A percentile compares a stretch with the other conserved stretches of the same genome.
Evolutionary conservation across 2,329 filamentous ascomycete species (phyloP).

Genomic region (Arthroderma sp.): DNA sequence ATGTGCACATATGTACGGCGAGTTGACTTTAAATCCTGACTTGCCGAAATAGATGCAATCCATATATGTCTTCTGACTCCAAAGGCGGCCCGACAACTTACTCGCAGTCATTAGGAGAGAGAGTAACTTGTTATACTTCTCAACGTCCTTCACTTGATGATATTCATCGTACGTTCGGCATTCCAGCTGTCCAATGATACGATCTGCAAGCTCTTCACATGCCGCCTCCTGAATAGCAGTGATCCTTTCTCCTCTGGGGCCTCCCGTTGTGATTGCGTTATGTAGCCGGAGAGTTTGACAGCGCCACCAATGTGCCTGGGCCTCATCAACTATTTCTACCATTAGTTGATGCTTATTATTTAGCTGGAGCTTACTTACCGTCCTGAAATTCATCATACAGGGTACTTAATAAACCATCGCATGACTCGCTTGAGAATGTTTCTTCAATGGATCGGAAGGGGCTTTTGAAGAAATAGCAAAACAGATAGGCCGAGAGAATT

Average conservation of each 20-base stretch:
- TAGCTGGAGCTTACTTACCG: not conserved
- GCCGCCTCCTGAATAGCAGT: not conserved
- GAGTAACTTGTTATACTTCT: not conserved
- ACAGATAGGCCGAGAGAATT: not conserved
- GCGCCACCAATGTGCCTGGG: slow-evolving; percentile 16
- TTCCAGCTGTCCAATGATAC: too few relatives aligned
- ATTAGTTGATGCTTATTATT: not conserved
- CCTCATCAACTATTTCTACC: slow-evolving; percentile 8
- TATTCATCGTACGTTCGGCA: too few relatives aligned
- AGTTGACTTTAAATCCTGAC: slow-evolving; percentile 2
- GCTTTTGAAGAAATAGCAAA: not conserved
- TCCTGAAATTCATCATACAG: not conserved
- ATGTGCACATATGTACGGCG: slow-evolving; percentile 13
- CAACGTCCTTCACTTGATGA: too few relatives aligned
- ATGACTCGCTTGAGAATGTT: not conserved
- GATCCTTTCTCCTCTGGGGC: not conserved
- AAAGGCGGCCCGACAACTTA: slow-evolving; percentile 13
- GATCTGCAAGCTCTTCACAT: too few relatives aligned
- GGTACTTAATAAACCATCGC: not conserved
- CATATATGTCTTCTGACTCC: slow-evolving; percentile 15
- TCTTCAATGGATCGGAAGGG: not conserved
- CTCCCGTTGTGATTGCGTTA: not conserved
- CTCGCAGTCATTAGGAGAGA: slow-evolving; percentile 10
- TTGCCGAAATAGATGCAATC: not conserved
- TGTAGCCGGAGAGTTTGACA: slow-evolving; percentile 16